A percentile compares a stretch with the other conserved stretches of the same genome.
These are phyloP conservation scores for Oxytropis ochrocephala DNA, from an alignment of 306 rosid species.

Conservation along the genomic window DNA sequence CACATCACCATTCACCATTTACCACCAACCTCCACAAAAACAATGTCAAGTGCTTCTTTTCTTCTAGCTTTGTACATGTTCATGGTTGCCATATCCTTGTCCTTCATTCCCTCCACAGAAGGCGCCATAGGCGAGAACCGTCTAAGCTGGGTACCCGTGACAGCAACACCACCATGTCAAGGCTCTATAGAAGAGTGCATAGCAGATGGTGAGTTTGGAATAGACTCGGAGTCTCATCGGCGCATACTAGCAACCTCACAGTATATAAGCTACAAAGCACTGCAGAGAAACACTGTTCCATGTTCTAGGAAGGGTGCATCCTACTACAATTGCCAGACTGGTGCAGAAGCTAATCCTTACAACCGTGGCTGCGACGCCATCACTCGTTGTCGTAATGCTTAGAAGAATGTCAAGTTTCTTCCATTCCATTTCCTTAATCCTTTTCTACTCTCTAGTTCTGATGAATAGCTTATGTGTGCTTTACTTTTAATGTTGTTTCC, in stretches of 20 bases:
- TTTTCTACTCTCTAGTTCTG: neutral
- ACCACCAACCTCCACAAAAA: neutral
- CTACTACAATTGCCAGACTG: constrained; percentile 69
- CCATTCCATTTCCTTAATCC: neutral
- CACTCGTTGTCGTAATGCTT: constrained; percentile 63
- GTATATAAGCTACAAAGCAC: constrained; percentile 69
- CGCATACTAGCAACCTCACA: constrained; percentile 68
- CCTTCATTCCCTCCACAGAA: neutral
- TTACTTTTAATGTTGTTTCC: neutral
- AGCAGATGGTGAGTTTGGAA: constrained; percentile 36
- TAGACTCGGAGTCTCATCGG: constrained; percentile 51
- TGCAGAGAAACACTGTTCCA: constrained; percentile 69
- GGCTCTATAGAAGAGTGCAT: constrained; percentile 73
- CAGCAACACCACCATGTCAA: constrained; percentile 27
- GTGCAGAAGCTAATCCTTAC: constrained; percentile 71
- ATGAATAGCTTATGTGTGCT: neutral
- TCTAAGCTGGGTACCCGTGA: constrained; percentile 33
- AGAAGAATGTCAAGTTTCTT: neutral
- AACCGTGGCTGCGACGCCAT: constrained; percentile 66
- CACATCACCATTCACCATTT: neutral
- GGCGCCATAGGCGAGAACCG: constrained; percentile 22
- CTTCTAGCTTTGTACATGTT: constrained; percentile 28
- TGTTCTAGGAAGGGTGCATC: constrained; percentile 75
- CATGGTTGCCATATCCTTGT: constrained; percentile 4
- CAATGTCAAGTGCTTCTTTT: constrained; percentile 31